phyloP scores from a whole-genome alignment of 306 rosid species.

The Rosa rugosa region DNA sequence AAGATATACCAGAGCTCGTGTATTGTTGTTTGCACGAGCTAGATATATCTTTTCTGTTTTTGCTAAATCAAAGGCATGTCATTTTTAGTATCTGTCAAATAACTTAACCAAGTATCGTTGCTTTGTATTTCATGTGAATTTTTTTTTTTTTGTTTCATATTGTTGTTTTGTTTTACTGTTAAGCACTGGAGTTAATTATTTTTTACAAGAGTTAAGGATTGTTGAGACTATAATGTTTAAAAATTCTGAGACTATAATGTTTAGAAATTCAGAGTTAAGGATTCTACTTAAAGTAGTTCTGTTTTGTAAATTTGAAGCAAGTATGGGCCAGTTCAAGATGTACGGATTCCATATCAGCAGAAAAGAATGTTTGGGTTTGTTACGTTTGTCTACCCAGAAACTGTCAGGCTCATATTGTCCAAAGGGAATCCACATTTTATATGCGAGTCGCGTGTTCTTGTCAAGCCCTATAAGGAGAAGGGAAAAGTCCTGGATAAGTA shows the following conservation, averaged over 20 bases:
- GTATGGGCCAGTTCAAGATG: conserved; percentile 98
- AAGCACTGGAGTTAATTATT: background rate
- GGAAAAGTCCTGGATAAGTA: conserved; percentile 92
- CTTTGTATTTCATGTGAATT: background rate
- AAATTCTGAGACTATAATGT: background rate
- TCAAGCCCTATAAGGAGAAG: conserved; percentile 98
- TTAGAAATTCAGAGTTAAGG: conserved; percentile 13
- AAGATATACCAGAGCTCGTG: background rate
- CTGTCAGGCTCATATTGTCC: conserved; percentile 77
- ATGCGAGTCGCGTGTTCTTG: conserved; percentile 95
- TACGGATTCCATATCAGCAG: conserved; percentile 96
- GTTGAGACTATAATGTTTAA: conserved; percentile 5
- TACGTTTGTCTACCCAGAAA: conserved; percentile 91
- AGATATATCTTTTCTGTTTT: background rate
- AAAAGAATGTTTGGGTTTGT: conserved; percentile 98
- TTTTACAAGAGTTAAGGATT: background rate
- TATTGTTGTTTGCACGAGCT: background rate
- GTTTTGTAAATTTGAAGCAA: conserved; percentile 57
- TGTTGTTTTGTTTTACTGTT: background rate
- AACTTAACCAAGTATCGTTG: background rate
- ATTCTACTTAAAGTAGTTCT: conserved; percentile 21
- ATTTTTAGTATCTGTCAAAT: background rate
- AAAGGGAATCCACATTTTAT: conserved; percentile 98
- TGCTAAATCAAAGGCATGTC: background rate
- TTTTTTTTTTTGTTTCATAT: background rate